phyloP scores from a whole-genome alignment of 1,284 basidiomycete species.

The Quambalaria eucalypti region DNA sequence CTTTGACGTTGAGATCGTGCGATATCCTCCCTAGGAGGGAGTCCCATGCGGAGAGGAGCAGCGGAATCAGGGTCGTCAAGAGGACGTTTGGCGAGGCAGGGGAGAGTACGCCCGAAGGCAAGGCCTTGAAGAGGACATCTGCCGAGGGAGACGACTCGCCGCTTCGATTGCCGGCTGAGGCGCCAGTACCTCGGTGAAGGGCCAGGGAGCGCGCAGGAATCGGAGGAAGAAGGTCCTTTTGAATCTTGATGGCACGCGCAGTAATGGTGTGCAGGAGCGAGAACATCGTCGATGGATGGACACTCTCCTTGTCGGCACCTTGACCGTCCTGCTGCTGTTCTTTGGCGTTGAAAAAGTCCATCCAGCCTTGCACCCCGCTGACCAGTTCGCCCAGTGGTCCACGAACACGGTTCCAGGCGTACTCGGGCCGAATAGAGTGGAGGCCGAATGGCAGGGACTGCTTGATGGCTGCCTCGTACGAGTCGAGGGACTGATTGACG shows the following conservation, averaged over 20 bases:
- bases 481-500: not conserved
- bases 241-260: not conserved
- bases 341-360: not conserved
- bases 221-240: not conserved
- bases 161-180: not conserved
- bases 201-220: not conserved
- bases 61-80: not conserved
- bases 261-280: not conserved
- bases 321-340: not conserved
- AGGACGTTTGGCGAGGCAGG: not conserved
- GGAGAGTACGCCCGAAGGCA: not conserved
- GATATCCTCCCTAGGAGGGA: not conserved
- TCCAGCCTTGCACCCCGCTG: not conserved
- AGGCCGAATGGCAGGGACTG: not conserved
- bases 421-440: not conserved
- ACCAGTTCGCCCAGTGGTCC: not conserved
- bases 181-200: not conserved
- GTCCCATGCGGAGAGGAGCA: not conserved
- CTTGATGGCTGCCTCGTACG: slow-evolving; percentile 1
- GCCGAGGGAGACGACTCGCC: not conserved
- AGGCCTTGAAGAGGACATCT: not conserved
- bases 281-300: not conserved
- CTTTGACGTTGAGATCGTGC: not conserved
- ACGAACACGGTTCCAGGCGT: not conserved
- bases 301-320: not conserved